Conservation (phyloP, 768 basidiomycete species). For the Sistotremastrum suecicum region DNA sequence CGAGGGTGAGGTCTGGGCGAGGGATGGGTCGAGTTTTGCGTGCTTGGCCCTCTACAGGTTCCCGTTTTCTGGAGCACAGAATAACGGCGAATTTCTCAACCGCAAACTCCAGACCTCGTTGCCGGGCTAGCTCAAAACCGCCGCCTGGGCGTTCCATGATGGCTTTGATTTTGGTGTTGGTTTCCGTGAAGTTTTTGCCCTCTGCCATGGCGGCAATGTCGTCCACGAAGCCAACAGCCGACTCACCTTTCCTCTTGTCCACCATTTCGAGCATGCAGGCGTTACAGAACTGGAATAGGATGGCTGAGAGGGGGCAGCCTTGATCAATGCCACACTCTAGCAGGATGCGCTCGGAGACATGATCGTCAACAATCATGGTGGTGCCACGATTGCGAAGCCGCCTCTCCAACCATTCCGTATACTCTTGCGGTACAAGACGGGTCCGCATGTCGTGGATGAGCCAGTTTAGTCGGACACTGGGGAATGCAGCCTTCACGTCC, state of each 20-base stretch:
- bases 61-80: conserved; percentile 15
- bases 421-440: conserved; percentile 2
- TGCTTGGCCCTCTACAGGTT: neutral
- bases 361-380: conserved; percentile 15
- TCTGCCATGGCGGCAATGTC: conserved; percentile 10
- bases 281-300: conserved; percentile 12
- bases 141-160: conserved; percentile 16
- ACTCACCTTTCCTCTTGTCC: neutral
- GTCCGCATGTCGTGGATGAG: conserved; percentile 11
- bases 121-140: conserved; percentile 13
- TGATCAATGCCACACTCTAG: conserved; percentile 10
- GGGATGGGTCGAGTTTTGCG: neutral
- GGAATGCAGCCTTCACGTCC: conserved; percentile 31
- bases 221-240: conserved; percentile 5
- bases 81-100: conserved; percentile 17
- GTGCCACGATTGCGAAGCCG: conserved; percentile 10
- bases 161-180: conserved; percentile 8
- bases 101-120: conserved; percentile 19
- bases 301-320: conserved; percentile 13
- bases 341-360: conserved; percentile 3
- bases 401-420: conserved; percentile 8
- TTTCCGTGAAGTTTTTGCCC: conserved; percentile 11
- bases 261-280: conserved; percentile 8
- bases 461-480: conserved; percentile 14
- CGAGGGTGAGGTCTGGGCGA: conserved; percentile 6